Evolutionary conservation across 2,329 filamentous ascomycete genomes (phyloP), one percentile per base, ranked within the genome.

Genomic region (Hypoxylon sp.): DNA sequence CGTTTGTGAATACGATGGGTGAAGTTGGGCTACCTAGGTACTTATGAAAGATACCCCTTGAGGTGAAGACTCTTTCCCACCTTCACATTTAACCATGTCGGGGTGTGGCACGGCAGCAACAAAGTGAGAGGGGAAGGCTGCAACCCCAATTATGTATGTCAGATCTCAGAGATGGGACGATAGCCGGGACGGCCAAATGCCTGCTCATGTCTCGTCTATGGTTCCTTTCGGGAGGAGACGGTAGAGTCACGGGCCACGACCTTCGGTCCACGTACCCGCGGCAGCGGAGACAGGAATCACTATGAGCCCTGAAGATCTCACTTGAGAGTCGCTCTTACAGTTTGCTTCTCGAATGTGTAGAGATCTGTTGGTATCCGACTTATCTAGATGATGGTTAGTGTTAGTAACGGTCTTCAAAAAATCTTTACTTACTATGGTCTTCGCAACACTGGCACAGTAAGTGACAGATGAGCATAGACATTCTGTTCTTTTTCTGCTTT

Each of bases 91-190:
- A 9, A 29, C 15, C 18, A 7, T 31, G 26, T 24, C n/a, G 27
- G 18, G 24, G 15, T 27, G 37, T 47, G 47, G n/a, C n/a, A n/a
- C 40, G 48, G 50, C 38, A 50, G 53, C 26, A 47, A 6, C 15
- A 48, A 42, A 37, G 15, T 33, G 15, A 54, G 55, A 57, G 15
- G 49, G 41, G 41, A 41, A 47, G 5, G 26, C 50, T 54, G 31
- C 45, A 26, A 50, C 53, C 45, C 49, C 18, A 15, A 41, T 11
- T 26, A 21, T 37, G 10, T 18, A 43, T 24, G 33, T 48, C 11
- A 54, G 38, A 54, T 41, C 31, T 52, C 17, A 23, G 48, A 23
- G 4, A 56, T 55, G 38, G 33, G 52, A 56, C 21, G 57, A 49
- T 17, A 23, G 29, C 17, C 23, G 26, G 35, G 24, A 8, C 8